These are phyloP conservation scores for Nephelium lappaceum DNA, from an alignment of 345 rosid species.

Conservation along the genomic window DNA sequence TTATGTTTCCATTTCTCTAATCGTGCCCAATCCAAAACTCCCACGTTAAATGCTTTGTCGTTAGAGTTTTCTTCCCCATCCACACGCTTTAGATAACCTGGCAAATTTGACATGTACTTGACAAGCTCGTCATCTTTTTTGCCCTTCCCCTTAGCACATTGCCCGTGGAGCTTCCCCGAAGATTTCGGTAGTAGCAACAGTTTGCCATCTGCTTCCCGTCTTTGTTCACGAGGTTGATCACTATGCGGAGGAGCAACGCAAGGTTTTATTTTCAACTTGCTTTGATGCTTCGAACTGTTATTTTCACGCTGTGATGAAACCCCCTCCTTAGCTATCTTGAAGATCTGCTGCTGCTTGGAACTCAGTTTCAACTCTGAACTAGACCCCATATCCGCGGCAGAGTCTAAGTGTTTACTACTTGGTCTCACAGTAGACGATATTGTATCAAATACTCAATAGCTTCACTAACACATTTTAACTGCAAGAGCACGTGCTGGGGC, in stretches of 20 bases:
- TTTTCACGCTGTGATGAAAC: constrained; percentile 24
- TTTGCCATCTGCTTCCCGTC: constrained; percentile 24
- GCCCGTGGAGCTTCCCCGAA: constrained; percentile 32
- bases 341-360: constrained; percentile 34
- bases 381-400: constrained; percentile 34
- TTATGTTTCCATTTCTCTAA: constrained; percentile 66
- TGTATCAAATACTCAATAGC: constrained; percentile 12
- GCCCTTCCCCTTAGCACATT: constrained; percentile 32
- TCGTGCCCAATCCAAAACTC: constrained; percentile 87
- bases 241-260: constrained; percentile 7
- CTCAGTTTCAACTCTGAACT: constrained; percentile 39
- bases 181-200: constrained; percentile 30
- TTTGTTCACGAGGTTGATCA: constrained; percentile 27
- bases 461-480: constrained; percentile 21
- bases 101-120: constrained; percentile 79
- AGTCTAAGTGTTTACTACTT: constrained; percentile 19
- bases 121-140: constrained; percentile 65
- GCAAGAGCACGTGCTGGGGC: constrained; percentile 6
- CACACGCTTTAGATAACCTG: constrained; percentile 63
- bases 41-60: constrained; percentile 74
- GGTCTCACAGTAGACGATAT: constrained; percentile 31
- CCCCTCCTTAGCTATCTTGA: constrained; percentile 46
- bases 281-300: constrained; percentile 35
- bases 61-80: constrained; percentile 50
- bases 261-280: constrained; percentile 35